phyloP scores from a whole-genome alignment of 2,329 filamentous ascomycete species.

The Colletotrichum sp. region DNA sequence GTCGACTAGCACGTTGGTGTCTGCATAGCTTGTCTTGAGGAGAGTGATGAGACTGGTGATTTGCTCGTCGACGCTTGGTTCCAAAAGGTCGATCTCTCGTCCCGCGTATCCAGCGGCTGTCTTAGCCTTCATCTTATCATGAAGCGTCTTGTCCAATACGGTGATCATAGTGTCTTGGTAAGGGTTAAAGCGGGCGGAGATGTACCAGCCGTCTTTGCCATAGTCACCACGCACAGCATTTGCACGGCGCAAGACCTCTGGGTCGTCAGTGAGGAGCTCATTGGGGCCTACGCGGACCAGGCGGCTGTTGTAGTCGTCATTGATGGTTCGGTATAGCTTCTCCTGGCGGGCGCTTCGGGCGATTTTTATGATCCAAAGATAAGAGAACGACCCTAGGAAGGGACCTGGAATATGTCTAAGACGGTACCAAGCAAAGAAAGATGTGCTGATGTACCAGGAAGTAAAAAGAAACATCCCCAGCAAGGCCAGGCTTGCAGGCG shows the following conservation, averaged over 20 bases:
- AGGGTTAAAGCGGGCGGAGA: constrained; percentile 28
- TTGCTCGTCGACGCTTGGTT: constrained; percentile 18
- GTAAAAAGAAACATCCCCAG: background rate
- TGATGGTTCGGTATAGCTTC: constrained; percentile 19
- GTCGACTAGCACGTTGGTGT: background rate
- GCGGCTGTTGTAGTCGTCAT: constrained; percentile 23
- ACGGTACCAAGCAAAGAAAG: constrained; percentile 26
- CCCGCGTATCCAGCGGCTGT: background rate
- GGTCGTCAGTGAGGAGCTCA: constrained; percentile 34
- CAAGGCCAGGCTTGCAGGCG: background rate
- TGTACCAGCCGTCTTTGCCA: constrained; percentile 29
- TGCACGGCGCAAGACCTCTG: constrained; percentile 32
- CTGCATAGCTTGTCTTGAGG: background rate
- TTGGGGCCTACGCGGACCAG: constrained; percentile 36
- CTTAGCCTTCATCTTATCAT: constrained; percentile 20
- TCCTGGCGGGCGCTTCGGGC: constrained; percentile 26
- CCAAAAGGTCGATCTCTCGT: constrained; percentile 18
- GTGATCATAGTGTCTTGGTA: constrained; percentile 23
- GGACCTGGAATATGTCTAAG: constrained; percentile 24
- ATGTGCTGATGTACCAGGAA: background rate
- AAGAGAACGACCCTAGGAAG: background rate
- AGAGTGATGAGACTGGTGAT: constrained; percentile 8
- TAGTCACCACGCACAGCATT: constrained; percentile 29
- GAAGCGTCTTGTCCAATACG: constrained; percentile 24
- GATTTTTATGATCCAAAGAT: constrained; percentile 27